A percentile compares a stretch with the other conserved stretches of the same genome.
These are phyloP conservation scores for Trifolium fragiferum DNA, from an alignment of 306 rosid species.

Conservation along the genomic window DNA sequence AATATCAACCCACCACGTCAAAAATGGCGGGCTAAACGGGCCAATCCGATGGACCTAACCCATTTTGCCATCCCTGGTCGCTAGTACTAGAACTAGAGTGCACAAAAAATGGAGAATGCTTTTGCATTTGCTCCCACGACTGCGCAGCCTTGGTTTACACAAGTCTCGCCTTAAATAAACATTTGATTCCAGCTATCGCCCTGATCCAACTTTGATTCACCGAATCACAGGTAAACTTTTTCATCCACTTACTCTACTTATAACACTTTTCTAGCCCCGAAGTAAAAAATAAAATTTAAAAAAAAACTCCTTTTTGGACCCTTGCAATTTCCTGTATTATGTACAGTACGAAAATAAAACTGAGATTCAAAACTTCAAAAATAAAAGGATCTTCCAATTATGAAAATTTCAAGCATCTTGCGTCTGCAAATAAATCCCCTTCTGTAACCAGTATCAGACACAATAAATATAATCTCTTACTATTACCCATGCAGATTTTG, in stretches of 20 bases:
- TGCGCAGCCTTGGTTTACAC: conserved; percentile 24
- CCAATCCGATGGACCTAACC: too few relatives aligned
- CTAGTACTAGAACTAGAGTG: background rate
- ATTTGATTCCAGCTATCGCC: conserved; percentile 8
- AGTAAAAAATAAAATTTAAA: too few relatives aligned
- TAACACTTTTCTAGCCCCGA: conserved; percentile 20
- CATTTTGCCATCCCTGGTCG: too few relatives aligned
- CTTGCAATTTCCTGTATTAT: conserved; percentile 50
- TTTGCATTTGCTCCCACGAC: conserved; percentile 35
- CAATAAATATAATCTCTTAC: conserved; percentile 49
- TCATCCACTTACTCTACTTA: conserved; percentile 37
- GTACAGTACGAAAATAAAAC: conserved; percentile 64
- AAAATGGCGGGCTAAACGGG: too few relatives aligned
- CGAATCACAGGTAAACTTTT: conserved; percentile 29
- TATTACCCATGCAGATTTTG: conserved; percentile 70
- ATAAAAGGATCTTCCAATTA: conserved; percentile 56
- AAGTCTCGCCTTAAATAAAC: conserved; percentile 9
- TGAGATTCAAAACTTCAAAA: conserved; percentile 53
- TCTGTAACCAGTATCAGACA: conserved; percentile 61
- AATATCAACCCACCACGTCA: too few relatives aligned
- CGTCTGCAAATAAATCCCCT: conserved; percentile 58
- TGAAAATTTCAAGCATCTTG: conserved; percentile 59
- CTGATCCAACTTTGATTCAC: conserved; percentile 31
- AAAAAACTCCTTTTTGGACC: conserved; percentile 34
- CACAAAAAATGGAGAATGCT: conserved; percentile 42